Conservation (phyloP, 129 eudicot species). For the Tagetes erecta region DNA sequence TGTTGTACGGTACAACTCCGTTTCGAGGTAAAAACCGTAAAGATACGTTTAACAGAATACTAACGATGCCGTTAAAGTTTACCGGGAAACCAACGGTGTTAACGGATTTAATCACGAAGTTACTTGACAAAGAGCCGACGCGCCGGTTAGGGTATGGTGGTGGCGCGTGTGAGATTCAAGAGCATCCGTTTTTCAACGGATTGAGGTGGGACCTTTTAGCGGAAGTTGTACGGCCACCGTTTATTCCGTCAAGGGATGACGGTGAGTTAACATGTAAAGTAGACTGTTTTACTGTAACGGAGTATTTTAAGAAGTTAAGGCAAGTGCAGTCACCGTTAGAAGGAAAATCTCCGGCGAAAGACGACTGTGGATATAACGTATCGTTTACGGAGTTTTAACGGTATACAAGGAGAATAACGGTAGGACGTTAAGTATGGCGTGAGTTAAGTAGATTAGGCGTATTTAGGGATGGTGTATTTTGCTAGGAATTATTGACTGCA, state of each 20-base stretch:
- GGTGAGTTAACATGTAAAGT: slow-evolving; percentile 19
- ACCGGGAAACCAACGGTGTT: slow-evolving; percentile 57
- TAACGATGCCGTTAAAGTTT: slow-evolving; percentile 57
- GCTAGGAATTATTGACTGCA: slow-evolving; percentile 10
- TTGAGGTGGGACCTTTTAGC: slow-evolving; percentile 76
- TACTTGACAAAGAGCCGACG: slow-evolving; percentile 71
- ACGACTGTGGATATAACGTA: slow-evolving; percentile 45
- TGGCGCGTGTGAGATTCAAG: slow-evolving; percentile 75
- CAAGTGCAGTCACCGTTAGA: slow-evolving; percentile 53
- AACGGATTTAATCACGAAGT: slow-evolving; percentile 63
- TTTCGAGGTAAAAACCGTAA: slow-evolving; percentile 72
- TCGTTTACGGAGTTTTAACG: slow-evolving; percentile 73
- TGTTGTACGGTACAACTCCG: slow-evolving; percentile 90
- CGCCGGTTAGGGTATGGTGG: slow-evolving; percentile 65
- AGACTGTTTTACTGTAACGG: slow-evolving; percentile 43
- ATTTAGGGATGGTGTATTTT: slow-evolving; percentile 18
- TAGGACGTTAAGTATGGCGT: slow-evolving; percentile 38
- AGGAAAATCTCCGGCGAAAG: slow-evolving; percentile 50
- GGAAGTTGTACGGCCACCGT: slow-evolving; percentile 81
- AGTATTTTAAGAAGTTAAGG: slow-evolving; percentile 56
- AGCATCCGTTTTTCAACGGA: slow-evolving; percentile 67
- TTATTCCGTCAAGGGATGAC: slow-evolving; percentile 54
- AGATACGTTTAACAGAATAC: slow-evolving; percentile 63
- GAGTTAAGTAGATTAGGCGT: slow-evolving; percentile 25
- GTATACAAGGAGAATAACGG: slow-evolving; percentile 32